phyloP scores from a whole-genome alignment of 2,329 filamentous ascomycete genomes.

The Orbilia quercus region DNA sequence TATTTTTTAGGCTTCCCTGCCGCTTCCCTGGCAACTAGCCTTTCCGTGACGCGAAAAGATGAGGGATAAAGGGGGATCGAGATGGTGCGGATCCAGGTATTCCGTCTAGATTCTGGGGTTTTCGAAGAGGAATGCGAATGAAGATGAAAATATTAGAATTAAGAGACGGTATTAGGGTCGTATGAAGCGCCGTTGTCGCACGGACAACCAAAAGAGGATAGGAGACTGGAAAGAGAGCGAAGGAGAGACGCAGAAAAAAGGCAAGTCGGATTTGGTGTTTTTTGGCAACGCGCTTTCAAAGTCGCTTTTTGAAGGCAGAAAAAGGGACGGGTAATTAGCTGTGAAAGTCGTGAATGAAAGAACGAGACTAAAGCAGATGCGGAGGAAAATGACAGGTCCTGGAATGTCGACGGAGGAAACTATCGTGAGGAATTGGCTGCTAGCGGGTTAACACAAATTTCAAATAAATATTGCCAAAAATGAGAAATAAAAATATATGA shows the following conservation, averaged over 20 bases:
- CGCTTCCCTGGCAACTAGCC: neutral
- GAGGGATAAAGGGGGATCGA: constrained; percentile 12
- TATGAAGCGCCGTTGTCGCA: constrained; percentile 9
- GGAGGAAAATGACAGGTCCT: constrained; percentile 1
- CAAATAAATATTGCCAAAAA: constrained; percentile 11
- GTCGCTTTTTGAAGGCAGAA: constrained; percentile 6
- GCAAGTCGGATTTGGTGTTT: neutral
- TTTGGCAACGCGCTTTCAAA: constrained; percentile 14
- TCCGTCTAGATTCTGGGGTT: constrained; percentile 8
- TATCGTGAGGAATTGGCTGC: constrained; percentile 13
- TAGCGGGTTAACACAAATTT: neutral
- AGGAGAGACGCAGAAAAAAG: neutral
- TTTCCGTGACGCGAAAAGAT: constrained; percentile 1
- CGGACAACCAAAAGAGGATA: constrained; percentile 19
- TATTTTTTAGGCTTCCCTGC: neutral
- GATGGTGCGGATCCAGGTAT: neutral
- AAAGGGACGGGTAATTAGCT: neutral
- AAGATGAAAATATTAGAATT: constrained; percentile 5
- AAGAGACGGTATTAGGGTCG: constrained; percentile 3
- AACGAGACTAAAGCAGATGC: neutral
- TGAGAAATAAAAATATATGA: constrained; percentile 17
- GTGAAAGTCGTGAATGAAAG: constrained; percentile 16
- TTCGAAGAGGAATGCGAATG: constrained; percentile 18
- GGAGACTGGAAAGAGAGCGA: constrained; percentile 1
- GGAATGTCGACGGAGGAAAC: constrained; percentile 7